Evolutionary conservation across 2,329 filamentous ascomycete genomes (phyloP), one percentile per base, ranked within the genome.

Genomic region (Gliomastix tumulicola): DNA sequence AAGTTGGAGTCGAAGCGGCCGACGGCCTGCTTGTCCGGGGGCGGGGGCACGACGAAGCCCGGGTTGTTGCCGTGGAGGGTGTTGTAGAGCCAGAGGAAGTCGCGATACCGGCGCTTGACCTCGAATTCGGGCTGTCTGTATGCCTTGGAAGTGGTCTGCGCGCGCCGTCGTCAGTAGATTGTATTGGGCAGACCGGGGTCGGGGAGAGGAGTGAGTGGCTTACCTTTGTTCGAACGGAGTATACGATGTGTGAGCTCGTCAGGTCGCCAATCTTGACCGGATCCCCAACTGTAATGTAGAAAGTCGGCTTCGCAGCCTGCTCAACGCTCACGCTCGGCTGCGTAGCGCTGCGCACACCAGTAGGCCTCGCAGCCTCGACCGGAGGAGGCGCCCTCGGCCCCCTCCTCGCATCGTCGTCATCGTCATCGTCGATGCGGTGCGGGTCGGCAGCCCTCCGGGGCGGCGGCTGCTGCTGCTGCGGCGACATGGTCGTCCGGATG

Each of bases 61-160:
- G 92, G 92, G 51, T 92, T 96, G 59, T 94, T 98, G 43, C 81
- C 83, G 57, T 97, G 92, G 42, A 98, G 71, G 21, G 89, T 88
- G 49, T 83, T 96, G 61, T 98, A 98, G 20, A 98, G 79, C 92
- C 92, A 98, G 36, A 98, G 69, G 59, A 98, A 98, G 63, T 98
- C 92, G 41, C 89, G 82, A 61, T 97, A 98, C 54, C 92, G 79
- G 49, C 92, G 77, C 53, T 88, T 94, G 48, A 98, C 92, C 39
- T 88, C 82, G 53, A 98, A 97, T 54, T 95, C 89, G 36, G 86
- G 73, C 52, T 90, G 84, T 55, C 85, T 86, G 62, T 97, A 98
- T 35, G 88, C 92, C 66, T 96, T 96, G 25, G 90, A 97, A 2
- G 88, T 86, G 11, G 92, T 98, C 85, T 94, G n/a, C n/a, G n/a